Base-by-base conservation (phyloP, 192 early-diverging fungal genomes). In the Gryganskiella cystojenkinii region DNA sequence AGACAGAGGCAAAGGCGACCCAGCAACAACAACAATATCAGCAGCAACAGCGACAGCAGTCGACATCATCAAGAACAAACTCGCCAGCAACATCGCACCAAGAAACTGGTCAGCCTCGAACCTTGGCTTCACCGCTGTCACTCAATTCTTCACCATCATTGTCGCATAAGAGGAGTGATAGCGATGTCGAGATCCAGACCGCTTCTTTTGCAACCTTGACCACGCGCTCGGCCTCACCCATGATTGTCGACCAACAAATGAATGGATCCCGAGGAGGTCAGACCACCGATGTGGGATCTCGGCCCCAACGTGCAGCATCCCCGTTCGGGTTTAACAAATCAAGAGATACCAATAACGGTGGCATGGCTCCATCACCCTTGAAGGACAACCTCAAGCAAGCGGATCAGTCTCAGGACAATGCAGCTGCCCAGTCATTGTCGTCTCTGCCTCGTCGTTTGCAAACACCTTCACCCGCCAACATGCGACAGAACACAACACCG, bases 141-240 rank as follows among this genome's bases (percentile, higher is more conserved):
- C 49, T 59, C 14, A 14, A 49, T 3, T 28, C 46, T 15, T 40
- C 59, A 7, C 22, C 49, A 9, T n/a, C 57, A 1, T 31, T 37
- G 15, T 56, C 40, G 3, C 45, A 28, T 31, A 55, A 34, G 53
- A 78, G 61, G 61, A 65, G 74, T 0, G 61, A 78, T 15, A 78
- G 74, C 10, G 74, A 78, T 64, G 74, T 78, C 8, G 74, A 78
- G 56, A 68, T 78, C 24, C 74, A 78, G 11, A 50, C 69, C 33
- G 74, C 74, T 0, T 78, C 74, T 2, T 53, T 78, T 5, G 67
- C 74, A 1, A 61, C 74, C 1, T 15, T 78, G 20, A 50, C 25
- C 4, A 69, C 55, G 15, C 66, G 74, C 1, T 78, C 74, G 11
- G 65, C 57, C 20, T 68, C 72, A 24, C 72, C 72, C 22, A 56